Conservation (phyloP, 75 land plant genomes). For the Cryptomeria japonica region DNA sequence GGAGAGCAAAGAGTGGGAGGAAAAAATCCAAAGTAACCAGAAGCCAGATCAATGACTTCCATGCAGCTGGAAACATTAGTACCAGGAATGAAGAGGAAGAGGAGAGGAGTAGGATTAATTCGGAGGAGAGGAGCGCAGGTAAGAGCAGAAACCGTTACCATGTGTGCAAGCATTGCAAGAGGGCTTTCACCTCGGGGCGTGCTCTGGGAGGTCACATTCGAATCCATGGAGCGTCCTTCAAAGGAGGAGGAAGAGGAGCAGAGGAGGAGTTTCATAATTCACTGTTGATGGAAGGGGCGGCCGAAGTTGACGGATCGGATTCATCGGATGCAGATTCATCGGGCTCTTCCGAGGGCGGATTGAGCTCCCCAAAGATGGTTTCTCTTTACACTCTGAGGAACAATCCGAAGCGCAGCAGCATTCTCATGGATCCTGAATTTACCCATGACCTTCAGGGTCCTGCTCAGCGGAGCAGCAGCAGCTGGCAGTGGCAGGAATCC, state of each 20-base stretch:
- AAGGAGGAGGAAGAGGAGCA: not conserved
- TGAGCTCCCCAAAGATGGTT: constrained; percentile 6
- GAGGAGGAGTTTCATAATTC: not conserved
- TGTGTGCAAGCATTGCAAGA: constrained; percentile 24
- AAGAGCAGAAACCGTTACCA: constrained; percentile 16
- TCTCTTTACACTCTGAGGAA: constrained; percentile 14
- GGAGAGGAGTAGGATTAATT: not conserved
- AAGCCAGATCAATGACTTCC: constrained; percentile 20
- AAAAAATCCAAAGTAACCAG: constrained; percentile 16
- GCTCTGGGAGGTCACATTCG: constrained; percentile 39
- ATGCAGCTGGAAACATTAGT: not conserved
- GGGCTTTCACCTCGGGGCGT: constrained; percentile 26
- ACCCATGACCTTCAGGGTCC: not conserved
- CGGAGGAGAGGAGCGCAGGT: not conserved
- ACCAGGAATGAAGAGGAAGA: not conserved
- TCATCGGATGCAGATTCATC: constrained; percentile 7
- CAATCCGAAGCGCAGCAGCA: constrained; percentile 17
- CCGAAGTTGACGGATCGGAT: constrained; percentile 10
- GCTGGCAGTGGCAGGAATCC: not conserved
- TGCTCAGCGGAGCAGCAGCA: not conserved
- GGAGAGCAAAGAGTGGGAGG: not conserved
- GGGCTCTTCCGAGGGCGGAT: not conserved
- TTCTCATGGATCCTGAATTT: constrained; percentile 14
- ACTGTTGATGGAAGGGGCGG: not conserved
- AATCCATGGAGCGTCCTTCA: constrained; percentile 22